Percentiles rank a stretch among this genome's conserved stretches.
Evolutionary conservation across 257 asterid species (phyloP).

Genomic region (Ligustrum vulgare): DNA sequence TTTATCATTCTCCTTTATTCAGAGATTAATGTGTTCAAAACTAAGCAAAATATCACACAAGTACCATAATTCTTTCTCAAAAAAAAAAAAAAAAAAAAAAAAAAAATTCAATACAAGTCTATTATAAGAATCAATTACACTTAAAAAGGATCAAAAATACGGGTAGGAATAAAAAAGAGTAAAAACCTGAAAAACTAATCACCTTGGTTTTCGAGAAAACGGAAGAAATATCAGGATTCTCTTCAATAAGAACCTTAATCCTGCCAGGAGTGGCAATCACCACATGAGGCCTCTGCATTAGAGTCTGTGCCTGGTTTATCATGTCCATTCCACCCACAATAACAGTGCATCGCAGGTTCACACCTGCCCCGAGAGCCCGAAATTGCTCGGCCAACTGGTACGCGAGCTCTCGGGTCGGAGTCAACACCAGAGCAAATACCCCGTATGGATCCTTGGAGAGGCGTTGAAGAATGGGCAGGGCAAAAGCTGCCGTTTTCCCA

Average conservation of each 20-base stretch:
- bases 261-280: constrained; percentile 97
- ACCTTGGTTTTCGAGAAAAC: constrained; percentile 85
- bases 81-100: too few relatives aligned
- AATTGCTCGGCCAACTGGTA: constrained; percentile 93
- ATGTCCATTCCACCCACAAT: constrained; percentile 95
- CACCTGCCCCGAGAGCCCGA: constrained; percentile 75
- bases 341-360: constrained; percentile 72
- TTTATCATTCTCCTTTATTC: constrained; percentile 7
- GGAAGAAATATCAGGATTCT: constrained; percentile 74
- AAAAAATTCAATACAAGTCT: neutral
- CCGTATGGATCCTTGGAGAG: constrained; percentile 80
- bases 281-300: constrained; percentile 77
- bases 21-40: neutral
- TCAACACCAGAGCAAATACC: constrained; percentile 80
- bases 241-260: constrained; percentile 78
- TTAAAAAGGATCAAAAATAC: neutral
- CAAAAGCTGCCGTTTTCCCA: constrained; percentile 94
- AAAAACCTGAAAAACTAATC: constrained; percentile 12
- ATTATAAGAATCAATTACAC: neutral
- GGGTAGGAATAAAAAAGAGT: neutral
- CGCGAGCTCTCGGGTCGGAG: constrained; percentile 94
- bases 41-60: constrained; percentile 2
- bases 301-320: constrained; percentile 64
- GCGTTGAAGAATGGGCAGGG: constrained; percentile 79
- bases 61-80: neutral